Evolutionary conservation across 768 basidiomycete genomes (phyloP).

Genomic region (Termitomyces titanicus): DNA sequence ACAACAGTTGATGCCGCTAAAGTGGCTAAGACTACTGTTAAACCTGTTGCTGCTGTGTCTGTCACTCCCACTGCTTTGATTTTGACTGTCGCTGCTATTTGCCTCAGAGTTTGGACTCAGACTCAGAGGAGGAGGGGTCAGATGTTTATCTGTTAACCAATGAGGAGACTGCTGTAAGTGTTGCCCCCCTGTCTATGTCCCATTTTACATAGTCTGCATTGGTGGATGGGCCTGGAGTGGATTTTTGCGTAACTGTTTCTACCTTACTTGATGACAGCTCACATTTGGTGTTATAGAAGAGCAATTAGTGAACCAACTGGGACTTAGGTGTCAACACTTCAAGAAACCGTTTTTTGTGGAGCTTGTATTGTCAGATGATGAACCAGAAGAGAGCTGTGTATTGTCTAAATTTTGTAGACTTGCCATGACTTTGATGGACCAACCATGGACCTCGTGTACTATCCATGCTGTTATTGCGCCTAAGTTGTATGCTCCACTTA

Average conservation of each 20-base stretch:
- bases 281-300: neutral
- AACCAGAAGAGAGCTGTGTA: neutral
- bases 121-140: neutral
- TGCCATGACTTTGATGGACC: constrained; percentile 12
- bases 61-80: too few species aligned
- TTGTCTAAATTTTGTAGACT: constrained; percentile 17
- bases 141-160: neutral
- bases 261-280: neutral
- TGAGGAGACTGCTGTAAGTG: neutral
- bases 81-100: too few species aligned
- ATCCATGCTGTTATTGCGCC: constrained; percentile 21
- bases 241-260: neutral
- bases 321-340: neutral
- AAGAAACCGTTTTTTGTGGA: constrained; percentile 2
- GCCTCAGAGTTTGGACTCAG: too few species aligned
- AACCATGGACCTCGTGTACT: constrained; percentile 11
- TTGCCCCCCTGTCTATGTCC: neutral
- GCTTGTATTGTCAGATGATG: neutral
- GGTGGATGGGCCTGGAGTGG: neutral
- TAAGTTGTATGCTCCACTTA: constrained; percentile 20
- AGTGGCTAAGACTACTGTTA: too few species aligned
- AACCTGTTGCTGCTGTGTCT: too few species aligned
- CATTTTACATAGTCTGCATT: neutral
- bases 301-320: neutral
- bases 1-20: neutral